Base-by-base conservation (phyloP, 306 rosid species). In the Medicago lupulina region DNA sequence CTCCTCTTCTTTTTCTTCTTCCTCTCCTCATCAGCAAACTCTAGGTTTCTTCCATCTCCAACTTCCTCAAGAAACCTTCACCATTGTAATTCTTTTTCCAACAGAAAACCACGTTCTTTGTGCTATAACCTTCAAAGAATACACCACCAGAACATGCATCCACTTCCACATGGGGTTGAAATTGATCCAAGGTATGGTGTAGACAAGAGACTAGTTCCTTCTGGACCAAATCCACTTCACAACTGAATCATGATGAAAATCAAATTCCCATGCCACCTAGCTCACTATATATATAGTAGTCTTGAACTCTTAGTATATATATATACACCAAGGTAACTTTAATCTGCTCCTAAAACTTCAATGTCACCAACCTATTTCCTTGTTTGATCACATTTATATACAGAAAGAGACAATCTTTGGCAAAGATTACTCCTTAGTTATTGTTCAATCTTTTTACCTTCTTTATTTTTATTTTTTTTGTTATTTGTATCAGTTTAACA, bases 171-270 rank as follows among this genome's bases (percentile, higher is more conserved):
- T 43, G 76, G 73, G 53, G 76, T 89, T 74, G 97, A 88, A 69
- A 39, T 89, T 78, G 98, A 90, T 71, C 97, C 90, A 36, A 88
- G 84, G 77, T 90, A 85, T 47, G 96, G 89, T 8, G 89, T 68
- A 5, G 96, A 95, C 70, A 92, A 90, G 87, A 85, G 97, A 80
- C 60, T 70, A 3, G 98, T 95, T n/a, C 98, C 98, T 14, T 84
- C 97, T 10, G 98, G 98, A 4, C 98, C 98, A 12, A 95, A 95
- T 91, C 98, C 96, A 50, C 98, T 93, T 70, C 98, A 93, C 83
- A 93, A 93, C 66, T 90, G 85, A 87, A 11, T 14, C 10, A 12
- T 0, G 10, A 19, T 19, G 15, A 13, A 2, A 19, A 44, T 15
- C 1, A 2, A 43, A 19, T 44, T 46, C 51, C 73, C 13, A 8